phyloP scores from a whole-genome alignment of 75 land plant genomes.

The Pseudotsuga menziesii region DNA sequence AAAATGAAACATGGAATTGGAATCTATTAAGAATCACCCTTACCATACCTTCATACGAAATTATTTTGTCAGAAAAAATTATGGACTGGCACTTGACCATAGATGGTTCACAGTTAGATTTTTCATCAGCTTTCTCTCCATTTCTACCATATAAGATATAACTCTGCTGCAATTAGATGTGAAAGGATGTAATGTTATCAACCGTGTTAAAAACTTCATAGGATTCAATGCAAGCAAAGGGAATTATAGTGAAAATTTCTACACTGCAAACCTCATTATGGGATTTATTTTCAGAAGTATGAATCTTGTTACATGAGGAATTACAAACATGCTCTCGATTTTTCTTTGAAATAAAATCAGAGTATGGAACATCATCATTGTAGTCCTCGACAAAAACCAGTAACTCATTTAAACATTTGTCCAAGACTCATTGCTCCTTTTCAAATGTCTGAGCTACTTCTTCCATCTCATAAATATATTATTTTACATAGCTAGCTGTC shows the following conservation, averaged over 20 bases:
- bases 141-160: constrained; percentile 1
- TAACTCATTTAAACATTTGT: constrained; percentile 23
- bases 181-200: background rate
- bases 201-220: background rate
- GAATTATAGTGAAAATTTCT: background rate
- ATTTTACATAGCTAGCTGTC: constrained; percentile 34
- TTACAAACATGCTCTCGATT: background rate
- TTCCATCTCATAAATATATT: constrained; percentile 57
- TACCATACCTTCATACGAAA: too few relatives aligned
- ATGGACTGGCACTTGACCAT: constrained; percentile 51
- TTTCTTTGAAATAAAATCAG: constrained; percentile 22
- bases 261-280: constrained; percentile 1
- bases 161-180: constrained; percentile 3
- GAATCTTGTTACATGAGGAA: background rate
- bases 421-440: constrained; percentile 39
- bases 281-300: constrained; percentile 5
- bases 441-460: constrained; percentile 57
- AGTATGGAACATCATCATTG: constrained; percentile 51
- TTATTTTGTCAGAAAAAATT: background rate
- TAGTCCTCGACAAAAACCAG: background rate
- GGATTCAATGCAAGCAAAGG: background rate
- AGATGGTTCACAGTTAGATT: constrained; percentile 59
- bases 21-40: too few relatives aligned
- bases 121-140: constrained; percentile 35
- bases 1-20: too few relatives aligned